Evolutionary conservation across 305 asterid species (phyloP).

Genomic region (Solanum hybrid): DNA sequence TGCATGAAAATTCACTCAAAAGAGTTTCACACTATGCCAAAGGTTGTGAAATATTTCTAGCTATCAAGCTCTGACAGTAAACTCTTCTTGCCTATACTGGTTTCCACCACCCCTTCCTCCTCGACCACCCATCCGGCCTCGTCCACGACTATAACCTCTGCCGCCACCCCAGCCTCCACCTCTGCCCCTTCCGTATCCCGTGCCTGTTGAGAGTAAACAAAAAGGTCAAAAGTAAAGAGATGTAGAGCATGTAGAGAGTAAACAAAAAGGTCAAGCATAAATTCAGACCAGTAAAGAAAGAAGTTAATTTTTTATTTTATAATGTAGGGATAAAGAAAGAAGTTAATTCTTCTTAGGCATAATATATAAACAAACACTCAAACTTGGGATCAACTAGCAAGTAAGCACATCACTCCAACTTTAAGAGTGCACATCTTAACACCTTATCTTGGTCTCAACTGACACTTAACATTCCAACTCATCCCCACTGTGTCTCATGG

Average conservation of each 20-base stretch:
- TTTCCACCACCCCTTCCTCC: slow-evolving; percentile 23
- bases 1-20: neutral
- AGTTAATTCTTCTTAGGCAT: neutral
- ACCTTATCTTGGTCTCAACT: neutral
- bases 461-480: neutral
- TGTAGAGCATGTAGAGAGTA: too few relatives aligned
- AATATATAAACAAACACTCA: neutral
- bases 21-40: neutral
- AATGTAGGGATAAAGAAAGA: neutral
- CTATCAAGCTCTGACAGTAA: neutral
- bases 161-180: slow-evolving; percentile 26
- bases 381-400: neutral
- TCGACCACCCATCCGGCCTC: slow-evolving; percentile 18
- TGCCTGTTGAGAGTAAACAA: slow-evolving; percentile 8
- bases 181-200: slow-evolving; percentile 26
- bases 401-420: neutral
- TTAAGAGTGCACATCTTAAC: neutral
- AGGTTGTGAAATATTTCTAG: neutral
- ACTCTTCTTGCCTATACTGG: slow-evolving; percentile 7
- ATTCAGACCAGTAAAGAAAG: neutral
- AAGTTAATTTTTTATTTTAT: neutral
- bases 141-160: slow-evolving; percentile 24
- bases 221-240: neutral
- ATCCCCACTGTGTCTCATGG: neutral
- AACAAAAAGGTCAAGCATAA: too few relatives aligned